These are phyloP conservation scores for Hypoxylon sp. DNA, from an alignment of 2,329 filamentous ascomycete genomes.

Conservation along the genomic window DNA sequence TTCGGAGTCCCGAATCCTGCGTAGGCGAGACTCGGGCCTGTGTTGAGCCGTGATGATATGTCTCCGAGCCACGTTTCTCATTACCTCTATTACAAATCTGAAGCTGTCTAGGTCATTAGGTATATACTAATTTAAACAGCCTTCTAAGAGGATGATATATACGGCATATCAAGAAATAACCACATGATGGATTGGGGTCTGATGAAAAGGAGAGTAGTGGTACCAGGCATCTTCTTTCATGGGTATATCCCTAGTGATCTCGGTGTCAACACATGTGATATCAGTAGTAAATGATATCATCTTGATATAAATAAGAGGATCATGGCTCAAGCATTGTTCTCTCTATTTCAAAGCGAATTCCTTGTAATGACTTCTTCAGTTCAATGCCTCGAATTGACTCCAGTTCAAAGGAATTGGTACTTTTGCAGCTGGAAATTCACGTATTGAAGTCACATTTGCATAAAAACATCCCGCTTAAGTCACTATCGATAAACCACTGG, in stretches of 20 bases:
- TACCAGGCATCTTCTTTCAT: neutral
- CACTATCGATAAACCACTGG: slow-evolving; percentile 25
- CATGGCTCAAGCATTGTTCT: neutral
- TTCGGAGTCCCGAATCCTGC: slow-evolving; percentile 3
- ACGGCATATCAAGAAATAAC: neutral
- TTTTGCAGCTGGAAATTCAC: neutral
- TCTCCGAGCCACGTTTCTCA: slow-evolving; percentile 20
- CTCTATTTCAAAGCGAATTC: neutral
- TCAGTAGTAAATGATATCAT: neutral
- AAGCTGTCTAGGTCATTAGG: neutral
- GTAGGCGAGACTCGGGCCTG: slow-evolving; percentile 21
- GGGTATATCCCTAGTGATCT: too few species aligned
- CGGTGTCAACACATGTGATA: neutral
- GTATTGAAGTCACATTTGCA: neutral
- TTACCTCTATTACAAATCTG: slow-evolving; percentile 10
- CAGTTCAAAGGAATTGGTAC: neutral
- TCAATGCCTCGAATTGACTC: neutral
- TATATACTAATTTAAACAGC: neutral
- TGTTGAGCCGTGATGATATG: slow-evolving; percentile 27
- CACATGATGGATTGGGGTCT: neutral
- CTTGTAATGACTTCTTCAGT: neutral
- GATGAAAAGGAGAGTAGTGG: neutral
- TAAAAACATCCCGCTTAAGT: slow-evolving; percentile 3
- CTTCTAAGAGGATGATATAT: neutral
- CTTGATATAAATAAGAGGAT: neutral